Base-by-base conservation (phyloP, 2,329 filamentous ascomycete genomes). In the Stagonosporopsis chrysanthemi region DNA sequence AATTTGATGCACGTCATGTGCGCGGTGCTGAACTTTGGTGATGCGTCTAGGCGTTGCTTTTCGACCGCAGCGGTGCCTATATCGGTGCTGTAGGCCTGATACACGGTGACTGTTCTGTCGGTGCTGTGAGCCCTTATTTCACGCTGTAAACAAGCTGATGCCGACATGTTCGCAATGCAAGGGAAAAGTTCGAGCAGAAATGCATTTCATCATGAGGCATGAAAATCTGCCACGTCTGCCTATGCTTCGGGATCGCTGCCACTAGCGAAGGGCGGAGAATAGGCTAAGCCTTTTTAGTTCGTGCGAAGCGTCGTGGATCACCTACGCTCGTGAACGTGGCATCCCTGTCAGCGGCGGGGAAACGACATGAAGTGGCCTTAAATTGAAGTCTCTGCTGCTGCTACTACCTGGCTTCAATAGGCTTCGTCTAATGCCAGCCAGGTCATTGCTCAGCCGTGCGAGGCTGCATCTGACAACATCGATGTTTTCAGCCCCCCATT, bases 401-500 rank as follows among this genome's bases (percentile, higher is more conserved):
- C 14, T 22, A 11, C 17, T n/a, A 15, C 40, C 15, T 35, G 15
- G 14, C 28, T 35, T 14, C 24, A n/a, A 12, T 12, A 19, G 36
- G 8, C 22, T 42, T 44, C 6, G 19, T 3, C 28, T 31, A 33
- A 15, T 12, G 11, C 2, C 28, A 15, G 1, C 14, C 8, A 15
- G 23, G 19, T 19, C 19, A 45, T 3, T 28, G 19, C 1, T 15
- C n/a, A 35, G n/a, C 22, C n/a, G 19, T 41, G 39, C 15, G 24
- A 44, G 28, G 3, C n/a, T 39, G 33, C 19, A 35, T 19, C 4
- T 23, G 19, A 14, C n/a, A 5, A 28, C 44, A 43, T 36, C 17
- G n/a, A 23, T 12, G 26, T 47, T 52, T 44, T 22, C 38, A 47
- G 39, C 43, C 48, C 28, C 43, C 43, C 48, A 49, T 31, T 49